Conservation (phyloP, 192 early-diverging fungal species). For the Chytriomyces hyalinus region DNA sequence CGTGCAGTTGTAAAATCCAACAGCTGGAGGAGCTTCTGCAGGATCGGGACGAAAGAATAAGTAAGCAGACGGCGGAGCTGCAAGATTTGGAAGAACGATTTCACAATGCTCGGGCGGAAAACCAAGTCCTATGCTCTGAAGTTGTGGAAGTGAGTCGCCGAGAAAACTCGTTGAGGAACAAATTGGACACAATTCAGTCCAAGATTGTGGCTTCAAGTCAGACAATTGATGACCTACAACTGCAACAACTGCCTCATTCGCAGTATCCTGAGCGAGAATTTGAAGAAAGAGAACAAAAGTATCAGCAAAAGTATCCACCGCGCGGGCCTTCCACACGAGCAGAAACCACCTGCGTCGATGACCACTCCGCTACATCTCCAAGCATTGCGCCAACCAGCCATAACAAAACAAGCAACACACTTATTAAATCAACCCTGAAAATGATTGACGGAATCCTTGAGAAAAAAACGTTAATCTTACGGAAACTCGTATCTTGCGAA, state of each 20-base stretch:
- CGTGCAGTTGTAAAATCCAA: neutral
- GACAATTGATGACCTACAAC: conserved; percentile 21
- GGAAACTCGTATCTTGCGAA: conserved; percentile 26
- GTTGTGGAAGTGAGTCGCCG: conserved; percentile 14
- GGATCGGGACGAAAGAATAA: neutral
- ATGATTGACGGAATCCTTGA: conserved; percentile 32
- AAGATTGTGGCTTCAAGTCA: conserved; percentile 31
- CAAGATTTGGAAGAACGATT: conserved; percentile 26
- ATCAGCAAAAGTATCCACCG: no score
- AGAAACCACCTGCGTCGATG: neutral
- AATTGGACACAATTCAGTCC: conserved; percentile 30
- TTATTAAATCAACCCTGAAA: conserved; percentile 22
- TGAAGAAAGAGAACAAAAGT: no score
- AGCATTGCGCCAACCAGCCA: neutral
- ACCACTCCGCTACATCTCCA: conserved; percentile 1
- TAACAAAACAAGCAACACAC: neutral
- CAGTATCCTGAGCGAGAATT: neutral
- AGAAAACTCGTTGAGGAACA: conserved; percentile 25
- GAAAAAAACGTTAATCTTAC: conserved; percentile 30
- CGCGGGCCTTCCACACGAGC: neutral
- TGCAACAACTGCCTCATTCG: conserved; percentile 4
- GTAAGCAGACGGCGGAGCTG: conserved; percentile 3
- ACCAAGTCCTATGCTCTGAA: conserved; percentile 28
- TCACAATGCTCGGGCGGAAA: conserved; percentile 17
- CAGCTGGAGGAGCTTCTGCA: conserved; percentile 5